Percentiles rank a stretch among this genome's conserved stretches.
These are phyloP conservation scores for Chenopodium quinoa DNA, from an alignment of 148 eudicot genomes.

Conservation along the genomic window DNA sequence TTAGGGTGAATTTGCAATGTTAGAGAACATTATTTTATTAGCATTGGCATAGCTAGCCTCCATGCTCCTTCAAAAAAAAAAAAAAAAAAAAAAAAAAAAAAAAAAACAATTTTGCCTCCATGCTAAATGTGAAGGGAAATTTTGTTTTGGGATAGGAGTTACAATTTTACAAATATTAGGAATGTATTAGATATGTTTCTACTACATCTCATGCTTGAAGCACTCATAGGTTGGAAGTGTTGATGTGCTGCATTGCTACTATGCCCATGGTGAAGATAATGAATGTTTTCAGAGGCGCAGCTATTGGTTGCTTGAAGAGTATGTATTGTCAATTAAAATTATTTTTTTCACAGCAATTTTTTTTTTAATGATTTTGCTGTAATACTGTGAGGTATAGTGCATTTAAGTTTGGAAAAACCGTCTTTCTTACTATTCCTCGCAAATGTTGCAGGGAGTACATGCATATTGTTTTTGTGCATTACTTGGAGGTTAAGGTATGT, in stretches of 20 bases:
- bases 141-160: not conserved
- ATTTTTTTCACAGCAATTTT: not conserved
- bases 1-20: not conserved
- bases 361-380: not conserved
- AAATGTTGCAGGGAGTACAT: constrained; percentile 49
- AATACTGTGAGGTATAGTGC: not conserved
- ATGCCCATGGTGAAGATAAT: constrained; percentile 66
- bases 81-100: no score
- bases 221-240: constrained; percentile 55
- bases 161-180: not conserved
- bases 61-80: no score
- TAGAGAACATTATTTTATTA: not conserved
- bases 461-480: constrained; percentile 67
- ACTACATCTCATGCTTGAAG: constrained; percentile 22
- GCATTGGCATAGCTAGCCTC: not conserved
- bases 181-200: not conserved
- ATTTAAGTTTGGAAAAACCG: constrained; percentile 1
- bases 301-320: constrained; percentile 71
- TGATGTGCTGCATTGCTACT: constrained; percentile 62
- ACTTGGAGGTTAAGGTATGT: constrained; percentile 57
- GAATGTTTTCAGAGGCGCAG: constrained; percentile 62
- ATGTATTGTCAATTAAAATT: constrained; percentile 32
- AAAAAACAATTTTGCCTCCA: not conserved
- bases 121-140: not conserved
- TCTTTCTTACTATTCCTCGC: constrained; percentile 11